phyloP scores from a whole-genome alignment of 768 basidiomycete species.

The Infundibulicybe gibba region DNA sequence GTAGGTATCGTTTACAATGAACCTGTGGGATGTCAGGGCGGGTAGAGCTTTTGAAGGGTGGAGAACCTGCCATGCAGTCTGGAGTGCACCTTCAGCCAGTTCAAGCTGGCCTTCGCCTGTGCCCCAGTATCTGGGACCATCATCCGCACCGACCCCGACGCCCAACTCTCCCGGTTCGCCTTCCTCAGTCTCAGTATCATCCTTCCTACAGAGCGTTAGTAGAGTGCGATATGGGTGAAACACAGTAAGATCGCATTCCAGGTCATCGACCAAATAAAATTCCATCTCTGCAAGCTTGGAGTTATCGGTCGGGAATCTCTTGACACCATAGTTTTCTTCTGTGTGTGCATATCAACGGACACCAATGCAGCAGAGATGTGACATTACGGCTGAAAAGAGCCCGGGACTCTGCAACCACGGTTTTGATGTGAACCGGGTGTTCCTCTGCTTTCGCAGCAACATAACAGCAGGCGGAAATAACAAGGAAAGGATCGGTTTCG shows the following conservation, averaged over 20 bases:
- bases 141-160: slow-evolving; percentile 38
- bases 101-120: slow-evolving; percentile 77
- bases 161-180: slow-evolving; percentile 58
- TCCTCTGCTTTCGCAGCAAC: slow-evolving; percentile 98
- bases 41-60: background rate
- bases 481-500: slow-evolving; percentile 93
- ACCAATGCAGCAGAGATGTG: background rate
- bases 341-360: background rate
- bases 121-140: slow-evolving; percentile 74
- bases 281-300: slow-evolving; percentile 97
- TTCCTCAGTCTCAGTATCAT: slow-evolving; percentile 40
- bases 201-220: slow-evolving; percentile 68
- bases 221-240: slow-evolving; percentile 96
- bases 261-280: slow-evolving; percentile 95
- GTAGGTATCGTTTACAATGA: slow-evolving; percentile 95
- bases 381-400: slow-evolving; percentile 67
- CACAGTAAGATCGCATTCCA: slow-evolving; percentile 90
- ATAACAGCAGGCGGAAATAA: slow-evolving; percentile 91
- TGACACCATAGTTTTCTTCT: slow-evolving; percentile 70
- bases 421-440: slow-evolving; percentile 92
- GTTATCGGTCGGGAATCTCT: slow-evolving; percentile 84
- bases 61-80: slow-evolving; percentile 80
- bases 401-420: slow-evolving; percentile 80
- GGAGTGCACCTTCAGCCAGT: slow-evolving; percentile 71
- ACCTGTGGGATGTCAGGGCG: slow-evolving; percentile 45